Evolutionary conservation across 345 rosid genomes (phyloP), one percentile per base, ranked within the genome.

Genomic region (thale cress (Arabidopsis thaliana)): DNA sequence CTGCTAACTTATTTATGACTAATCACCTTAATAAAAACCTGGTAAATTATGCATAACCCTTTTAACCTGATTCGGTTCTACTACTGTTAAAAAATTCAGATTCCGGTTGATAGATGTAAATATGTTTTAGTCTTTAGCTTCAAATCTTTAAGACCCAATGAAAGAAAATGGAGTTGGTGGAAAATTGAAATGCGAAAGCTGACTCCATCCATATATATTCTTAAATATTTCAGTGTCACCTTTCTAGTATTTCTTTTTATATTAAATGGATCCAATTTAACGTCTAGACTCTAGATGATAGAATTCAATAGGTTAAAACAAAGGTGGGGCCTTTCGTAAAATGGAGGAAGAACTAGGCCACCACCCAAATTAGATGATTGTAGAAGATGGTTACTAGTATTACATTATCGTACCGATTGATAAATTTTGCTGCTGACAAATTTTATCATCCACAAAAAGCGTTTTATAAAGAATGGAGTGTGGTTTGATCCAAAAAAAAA

Each of bases 331-430:
- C 75, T 36, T 24, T 61, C 41, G 75, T 69, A 68, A 69, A 37
- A 42, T 61, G 50, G 7, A 50, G 58, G 79, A 61, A 42, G 49
- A 69, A 34, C 16, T 24, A 52, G 62, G 55, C 53, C 40, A 53
- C 71, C 58, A 52, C 74, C 24, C 51, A 69, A 62, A 70, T 45
- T 76, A 65, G 80, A 69, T 45, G 71, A 76, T 45, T 34, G 75
- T 69, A 58, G 75, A 69, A 69, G 3, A 55, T 62, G 44, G 75
- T 76, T 42, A 69, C 32, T 44, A 16, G 20, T 16, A 34, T 68
- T 41, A 37, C 40, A 20, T 60, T n/a, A 55, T 76, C 44, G 65
- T 62, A 36, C 75, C 70, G 20, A 69, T 3, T 52, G 64, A 52
- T 42, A 75, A 60, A 12, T 13, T n/a, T 34, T 60, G 24, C 36